Conservation (phyloP, 1,139 yeast genomes). For the Chernovozyma aurita region DNA sequence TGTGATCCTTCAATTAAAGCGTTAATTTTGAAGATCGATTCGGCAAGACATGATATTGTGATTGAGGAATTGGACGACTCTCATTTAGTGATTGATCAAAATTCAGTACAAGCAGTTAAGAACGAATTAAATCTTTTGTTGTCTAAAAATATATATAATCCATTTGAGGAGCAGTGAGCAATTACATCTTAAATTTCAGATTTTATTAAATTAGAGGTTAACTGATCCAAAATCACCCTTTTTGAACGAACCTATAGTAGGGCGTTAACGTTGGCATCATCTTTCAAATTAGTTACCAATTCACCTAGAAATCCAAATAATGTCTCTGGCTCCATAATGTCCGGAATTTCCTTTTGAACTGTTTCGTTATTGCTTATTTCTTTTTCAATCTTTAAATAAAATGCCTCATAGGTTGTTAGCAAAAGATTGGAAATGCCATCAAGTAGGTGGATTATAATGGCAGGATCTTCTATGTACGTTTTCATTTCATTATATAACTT, state of each 20-base stretch:
- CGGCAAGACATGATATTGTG: conserved; percentile 67
- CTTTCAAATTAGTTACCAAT: conserved; percentile 20
- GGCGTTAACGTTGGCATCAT: neutral
- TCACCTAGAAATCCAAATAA: conserved; percentile 47
- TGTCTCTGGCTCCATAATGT: conserved; percentile 56
- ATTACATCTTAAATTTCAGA: neutral
- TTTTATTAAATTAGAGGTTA: too few species aligned
- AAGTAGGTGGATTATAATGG: conserved; percentile 29
- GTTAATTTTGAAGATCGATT: conserved; percentile 73
- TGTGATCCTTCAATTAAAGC: conserved; percentile 94
- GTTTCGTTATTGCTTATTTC: conserved; percentile 12
- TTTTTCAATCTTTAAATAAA: conserved; percentile 16
- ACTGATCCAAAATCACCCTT: too few species aligned
- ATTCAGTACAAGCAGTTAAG: conserved; percentile 71
- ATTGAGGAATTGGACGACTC: conserved; percentile 87
- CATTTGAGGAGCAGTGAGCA: conserved; percentile 52
- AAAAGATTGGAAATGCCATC: conserved; percentile 28
- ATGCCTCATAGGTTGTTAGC: conserved; percentile 29
- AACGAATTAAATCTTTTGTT: conserved; percentile 68
- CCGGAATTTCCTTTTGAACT: conserved; percentile 21
- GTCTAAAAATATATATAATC: conserved; percentile 80
- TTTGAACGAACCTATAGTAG: too few species aligned
- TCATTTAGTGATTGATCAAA: conserved; percentile 75
- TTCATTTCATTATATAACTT: conserved; percentile 48
- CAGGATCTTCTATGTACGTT: conserved; percentile 38